Conservation (phyloP, 2,329 filamentous ascomycete genomes). For the Botrytis pseudocinerea region DNA sequence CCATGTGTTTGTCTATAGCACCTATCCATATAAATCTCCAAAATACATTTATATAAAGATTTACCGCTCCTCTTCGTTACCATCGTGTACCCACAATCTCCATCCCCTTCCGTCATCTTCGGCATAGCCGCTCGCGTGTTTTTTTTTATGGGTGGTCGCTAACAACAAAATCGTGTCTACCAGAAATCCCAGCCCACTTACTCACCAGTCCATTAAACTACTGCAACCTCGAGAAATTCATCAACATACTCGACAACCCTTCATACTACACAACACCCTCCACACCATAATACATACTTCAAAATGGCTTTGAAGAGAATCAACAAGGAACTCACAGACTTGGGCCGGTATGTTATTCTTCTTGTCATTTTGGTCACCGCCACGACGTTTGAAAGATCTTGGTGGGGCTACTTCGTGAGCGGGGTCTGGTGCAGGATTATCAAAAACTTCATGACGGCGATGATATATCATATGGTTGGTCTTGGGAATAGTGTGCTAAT, state of each 20-base stretch:
- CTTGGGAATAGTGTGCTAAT: conserved; percentile 30
- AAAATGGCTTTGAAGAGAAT: conserved; percentile 88
- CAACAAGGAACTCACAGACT: conserved; percentile 89
- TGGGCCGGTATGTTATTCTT: conserved; percentile 70
- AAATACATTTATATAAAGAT: background rate
- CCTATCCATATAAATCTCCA: conserved; percentile 4
- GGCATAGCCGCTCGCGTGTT: conserved; percentile 32
- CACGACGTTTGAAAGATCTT: conserved; percentile 26
- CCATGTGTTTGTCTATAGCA: conserved; percentile 13
- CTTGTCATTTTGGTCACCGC: conserved; percentile 27
- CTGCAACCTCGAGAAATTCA: conserved; percentile 35
- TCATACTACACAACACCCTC: conserved; percentile 26
- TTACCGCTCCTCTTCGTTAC: background rate
- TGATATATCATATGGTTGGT: conserved; percentile 15
- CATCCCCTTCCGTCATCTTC: conserved; percentile 29
- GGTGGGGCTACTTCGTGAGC: conserved; percentile 38
- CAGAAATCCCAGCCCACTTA: conserved; percentile 27
- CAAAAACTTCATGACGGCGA: conserved; percentile 38
- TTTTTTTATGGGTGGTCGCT: conserved; percentile 31
- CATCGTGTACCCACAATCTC: conserved; percentile 13
- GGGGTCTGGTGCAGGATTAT: conserved; percentile 40
- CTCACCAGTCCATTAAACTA: conserved; percentile 32
- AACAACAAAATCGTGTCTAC: conserved; percentile 28
- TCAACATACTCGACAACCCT: conserved; percentile 27
- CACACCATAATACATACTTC: conserved; percentile 34